These are phyloP conservation scores for Anthostomella pinea DNA, from an alignment of 2,329 filamentous ascomycete genomes.

Conservation along the genomic window DNA sequence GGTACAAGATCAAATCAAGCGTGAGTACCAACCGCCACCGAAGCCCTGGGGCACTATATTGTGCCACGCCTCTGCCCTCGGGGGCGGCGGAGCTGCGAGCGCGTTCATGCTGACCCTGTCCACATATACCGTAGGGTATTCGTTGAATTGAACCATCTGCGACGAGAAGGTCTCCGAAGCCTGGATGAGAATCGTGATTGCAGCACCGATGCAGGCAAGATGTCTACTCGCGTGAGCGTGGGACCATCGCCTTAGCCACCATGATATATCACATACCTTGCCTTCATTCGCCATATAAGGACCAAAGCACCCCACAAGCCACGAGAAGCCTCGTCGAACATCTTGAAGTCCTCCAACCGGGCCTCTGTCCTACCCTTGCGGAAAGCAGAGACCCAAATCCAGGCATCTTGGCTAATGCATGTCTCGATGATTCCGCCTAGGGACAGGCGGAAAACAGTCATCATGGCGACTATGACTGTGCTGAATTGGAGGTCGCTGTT, in stretches of 20 bases:
- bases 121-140: slow-evolving; percentile 21
- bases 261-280: slow-evolving; percentile 25
- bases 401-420: slow-evolving; percentile 37
- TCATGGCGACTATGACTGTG: slow-evolving; percentile 36
- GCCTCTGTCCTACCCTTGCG: slow-evolving; percentile 32
- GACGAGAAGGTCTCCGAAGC: slow-evolving; percentile 40
- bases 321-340: slow-evolving; percentile 38
- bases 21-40: slow-evolving; percentile 3
- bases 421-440: slow-evolving; percentile 36
- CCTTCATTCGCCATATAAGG: slow-evolving; percentile 35
- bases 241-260: neutral
- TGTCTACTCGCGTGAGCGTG: slow-evolving; percentile 26
- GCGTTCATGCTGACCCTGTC: slow-evolving; percentile 15
- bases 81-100: slow-evolving; percentile 25
- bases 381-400: slow-evolving; percentile 38
- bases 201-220: slow-evolving; percentile 37
- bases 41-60: slow-evolving; percentile 27
- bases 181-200: slow-evolving; percentile 34
- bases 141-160: slow-evolving; percentile 35
- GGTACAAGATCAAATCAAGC: slow-evolving; percentile 1
- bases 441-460: slow-evolving; percentile 35
- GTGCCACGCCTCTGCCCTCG: slow-evolving; percentile 36
- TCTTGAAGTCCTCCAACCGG: slow-evolving; percentile 36
- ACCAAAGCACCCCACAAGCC: slow-evolving; percentile 35
- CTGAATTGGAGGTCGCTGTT: slow-evolving; percentile 30